phyloP scores from a whole-genome alignment of 306 rosid species.

The Arachis hypogaea region DNA sequence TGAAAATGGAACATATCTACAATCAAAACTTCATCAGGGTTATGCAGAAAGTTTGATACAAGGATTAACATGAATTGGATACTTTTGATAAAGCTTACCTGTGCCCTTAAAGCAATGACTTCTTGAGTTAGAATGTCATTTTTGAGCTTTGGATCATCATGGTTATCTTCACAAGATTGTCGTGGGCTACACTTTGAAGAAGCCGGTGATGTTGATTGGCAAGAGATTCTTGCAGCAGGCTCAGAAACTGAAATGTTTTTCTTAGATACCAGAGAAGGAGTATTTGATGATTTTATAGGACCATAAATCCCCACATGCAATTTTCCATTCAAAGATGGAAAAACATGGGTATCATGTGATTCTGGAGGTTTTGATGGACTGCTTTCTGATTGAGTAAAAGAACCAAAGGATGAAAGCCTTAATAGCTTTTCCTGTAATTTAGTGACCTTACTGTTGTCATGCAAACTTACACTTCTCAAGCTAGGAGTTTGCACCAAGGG shows the following conservation, averaged over 20 bases:
- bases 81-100: slow-evolving; percentile 55
- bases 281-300: slow-evolving; percentile 54
- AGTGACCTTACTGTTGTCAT: slow-evolving; percentile 51
- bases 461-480: slow-evolving; percentile 46
- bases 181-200: slow-evolving; percentile 68
- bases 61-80: slow-evolving; percentile 14
- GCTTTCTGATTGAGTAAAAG: slow-evolving; percentile 57
- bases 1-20: slow-evolving; percentile 15
- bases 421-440: slow-evolving; percentile 64
- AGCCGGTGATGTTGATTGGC: slow-evolving; percentile 70
- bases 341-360: slow-evolving; percentile 51
- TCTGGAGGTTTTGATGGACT: slow-evolving; percentile 54
- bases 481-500: slow-evolving; percentile 52
- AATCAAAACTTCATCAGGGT: slow-evolving; percentile 9
- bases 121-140: slow-evolving; percentile 75
- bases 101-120: slow-evolving; percentile 68
- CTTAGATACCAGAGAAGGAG: slow-evolving; percentile 46
- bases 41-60: slow-evolving; percentile 23
- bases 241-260: slow-evolving; percentile 53
- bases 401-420: slow-evolving; percentile 83
- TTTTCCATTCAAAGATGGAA: slow-evolving; percentile 61
- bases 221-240: slow-evolving; percentile 59
- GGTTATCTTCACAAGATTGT: slow-evolving; percentile 60
- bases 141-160: slow-evolving; percentile 57
- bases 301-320: slow-evolving; percentile 44